phyloP scores from a whole-genome alignment of 225 moss, liverwort and hornwort genomes.

The Pseudoscleropodium purum region DNA sequence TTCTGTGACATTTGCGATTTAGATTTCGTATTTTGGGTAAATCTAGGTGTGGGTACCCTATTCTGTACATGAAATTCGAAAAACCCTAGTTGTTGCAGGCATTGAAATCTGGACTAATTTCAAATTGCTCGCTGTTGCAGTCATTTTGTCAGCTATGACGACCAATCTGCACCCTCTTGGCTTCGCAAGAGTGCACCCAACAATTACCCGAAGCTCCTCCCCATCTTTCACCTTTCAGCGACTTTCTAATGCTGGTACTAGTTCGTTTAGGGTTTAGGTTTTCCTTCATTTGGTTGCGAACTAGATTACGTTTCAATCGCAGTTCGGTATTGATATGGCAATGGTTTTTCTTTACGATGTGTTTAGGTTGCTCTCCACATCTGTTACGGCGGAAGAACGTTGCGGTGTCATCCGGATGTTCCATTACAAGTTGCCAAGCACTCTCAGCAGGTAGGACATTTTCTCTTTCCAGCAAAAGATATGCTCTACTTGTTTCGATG shows the following conservation, averaged over 20 bases:
- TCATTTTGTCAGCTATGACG: conserved; percentile 2
- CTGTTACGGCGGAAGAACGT: background rate
- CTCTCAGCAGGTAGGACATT: background rate
- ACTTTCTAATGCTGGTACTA: background rate
- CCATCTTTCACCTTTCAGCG: background rate
- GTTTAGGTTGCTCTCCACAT: background rate
- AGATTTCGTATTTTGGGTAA: no score
- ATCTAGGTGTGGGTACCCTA: background rate
- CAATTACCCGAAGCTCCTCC: background rate
- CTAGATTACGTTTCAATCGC: background rate
- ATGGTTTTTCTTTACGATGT: background rate
- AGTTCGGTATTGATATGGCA: background rate
- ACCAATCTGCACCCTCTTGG: background rate
- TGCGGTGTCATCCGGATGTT: background rate
- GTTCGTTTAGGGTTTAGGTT: background rate
- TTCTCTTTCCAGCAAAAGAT: background rate
- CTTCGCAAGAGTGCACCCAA: background rate
- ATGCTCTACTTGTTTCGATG: background rate
- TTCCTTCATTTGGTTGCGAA: background rate
- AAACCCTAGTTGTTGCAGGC: background rate
- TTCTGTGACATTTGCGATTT: background rate
- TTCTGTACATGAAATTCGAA: background rate
- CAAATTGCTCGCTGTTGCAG: background rate
- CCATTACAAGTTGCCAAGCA: background rate
- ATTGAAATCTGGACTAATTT: background rate